Base-by-base conservation (phyloP, 2,329 filamentous ascomycete species). In the Sporothrix dimorphospora region DNA sequence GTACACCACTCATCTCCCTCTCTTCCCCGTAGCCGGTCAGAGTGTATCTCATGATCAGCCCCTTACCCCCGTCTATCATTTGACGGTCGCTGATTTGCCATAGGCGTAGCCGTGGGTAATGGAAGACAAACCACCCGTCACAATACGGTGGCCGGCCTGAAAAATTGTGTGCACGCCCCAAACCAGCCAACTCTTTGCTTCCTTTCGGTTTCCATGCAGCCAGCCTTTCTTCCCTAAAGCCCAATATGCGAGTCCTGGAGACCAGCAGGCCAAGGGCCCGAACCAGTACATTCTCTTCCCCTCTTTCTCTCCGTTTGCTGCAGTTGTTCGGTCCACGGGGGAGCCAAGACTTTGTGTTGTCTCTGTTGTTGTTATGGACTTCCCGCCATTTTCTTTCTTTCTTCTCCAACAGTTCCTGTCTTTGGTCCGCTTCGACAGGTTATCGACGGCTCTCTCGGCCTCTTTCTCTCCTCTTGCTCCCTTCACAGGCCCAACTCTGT, bases 151-250 rank as follows among this genome's bases (percentile, higher is more conserved):
- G 63, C 24, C 34, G 24, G 14, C 27, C 40, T 19, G 21, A 65
- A 19, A 38, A 66, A 30, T 30, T 66, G 27, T 55, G 27, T 55
- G 66, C 34, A 34, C 12, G 34, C 3, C 19, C 65, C 53, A 4
- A 55, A 5, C 12, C 21, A n/a, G 47, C 19, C 47, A 69, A 24
- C 45, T 61, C 21, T 42, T 34, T 59, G 24, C 53, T 59, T 49
- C 30, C 24, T 19, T 70, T 61, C 51, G 68, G 65, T 38, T 70
- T 70, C 40, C 55, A 57, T 70, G 68, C 68, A 61, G 68, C 53
- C 53, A 61, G 53, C 68, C 68, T 61, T 70, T 38, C 65, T 49
- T 47, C 68, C 49, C 53, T 49, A 27, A 40, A 61, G 55, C 68
- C 40, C 53, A 70, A 69, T 45, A 57, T 69, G 67, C 38, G 38